Conservation (phyloP, 2,329 filamentous ascomycete genomes). For the Aureobasidium sp. region DNA sequence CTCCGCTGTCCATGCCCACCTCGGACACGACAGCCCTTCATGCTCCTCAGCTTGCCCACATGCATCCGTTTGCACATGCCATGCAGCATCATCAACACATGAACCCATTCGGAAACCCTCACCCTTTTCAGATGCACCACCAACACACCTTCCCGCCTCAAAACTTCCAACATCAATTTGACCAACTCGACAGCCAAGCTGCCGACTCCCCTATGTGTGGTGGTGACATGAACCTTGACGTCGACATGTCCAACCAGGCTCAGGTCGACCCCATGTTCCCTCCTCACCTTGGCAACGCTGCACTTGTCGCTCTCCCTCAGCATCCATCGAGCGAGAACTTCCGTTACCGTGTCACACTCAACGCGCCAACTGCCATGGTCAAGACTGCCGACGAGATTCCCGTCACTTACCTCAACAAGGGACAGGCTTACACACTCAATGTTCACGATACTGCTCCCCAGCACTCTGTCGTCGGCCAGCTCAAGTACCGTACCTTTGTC, state of each 20-base stretch:
- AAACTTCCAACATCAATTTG: conserved; percentile 75
- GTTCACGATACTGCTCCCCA: conserved; percentile 69
- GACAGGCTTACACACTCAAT: conserved; percentile 84
- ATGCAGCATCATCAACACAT: conserved; percentile 59
- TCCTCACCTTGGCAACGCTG: conserved; percentile 34
- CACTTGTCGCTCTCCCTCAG: conserved; percentile 39
- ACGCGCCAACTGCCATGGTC: conserved; percentile 94
- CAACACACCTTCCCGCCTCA: conserved; percentile 63
- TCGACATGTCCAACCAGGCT: conserved; percentile 55
- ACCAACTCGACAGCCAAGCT: conserved; percentile 60
- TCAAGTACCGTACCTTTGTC: conserved; percentile 81
- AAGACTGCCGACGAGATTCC: conserved; percentile 85
- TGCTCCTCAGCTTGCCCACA: conserved; percentile 50
- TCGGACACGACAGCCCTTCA: conserved; percentile 57
- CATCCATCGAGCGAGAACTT: conserved; percentile 52
- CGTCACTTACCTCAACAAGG: conserved; percentile 97
- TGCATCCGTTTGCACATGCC: conserved; percentile 56
- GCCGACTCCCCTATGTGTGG: conserved; percentile 55
- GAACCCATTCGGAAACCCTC: conserved; percentile 35
- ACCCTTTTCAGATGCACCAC: conserved; percentile 55
- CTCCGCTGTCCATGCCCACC: conserved; percentile 74
- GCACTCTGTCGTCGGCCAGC: conserved; percentile 51
- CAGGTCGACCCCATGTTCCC: conserved; percentile 52
- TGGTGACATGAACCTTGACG: conserved; percentile 47
- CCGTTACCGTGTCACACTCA: conserved; percentile 81